phyloP scores from a whole-genome alignment of 192 early-diverging fungal genomes.

The Backusella circina region DNA sequence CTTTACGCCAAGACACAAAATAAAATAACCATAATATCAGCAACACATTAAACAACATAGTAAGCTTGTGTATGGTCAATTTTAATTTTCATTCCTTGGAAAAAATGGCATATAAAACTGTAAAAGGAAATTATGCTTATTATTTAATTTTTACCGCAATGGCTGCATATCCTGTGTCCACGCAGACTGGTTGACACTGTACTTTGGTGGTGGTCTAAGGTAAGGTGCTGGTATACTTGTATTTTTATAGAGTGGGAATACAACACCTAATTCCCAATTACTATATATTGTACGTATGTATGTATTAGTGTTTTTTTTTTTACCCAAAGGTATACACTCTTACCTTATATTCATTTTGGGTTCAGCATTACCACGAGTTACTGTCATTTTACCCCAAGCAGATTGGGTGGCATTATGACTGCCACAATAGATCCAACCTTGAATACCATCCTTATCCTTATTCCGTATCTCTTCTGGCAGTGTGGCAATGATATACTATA shows the following conservation, averaged over 20 bases:
- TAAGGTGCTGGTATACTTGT: constrained; percentile 24
- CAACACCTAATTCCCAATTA: constrained; percentile 41
- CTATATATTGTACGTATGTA: too few species aligned
- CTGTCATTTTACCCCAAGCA: constrained; percentile 28
- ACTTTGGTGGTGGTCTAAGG: constrained; percentile 21
- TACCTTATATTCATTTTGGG: constrained; percentile 35
- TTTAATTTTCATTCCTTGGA: too few species aligned
- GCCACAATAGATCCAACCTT: constrained; percentile 34
- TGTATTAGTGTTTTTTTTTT: not conserved
- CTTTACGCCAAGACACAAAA: too few species aligned
- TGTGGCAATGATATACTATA: constrained; percentile 34
- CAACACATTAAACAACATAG: too few species aligned
- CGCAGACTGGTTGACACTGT: constrained; percentile 15
- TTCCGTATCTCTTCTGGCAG: not conserved
- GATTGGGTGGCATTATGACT: constrained; percentile 31
- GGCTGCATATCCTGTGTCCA: constrained; percentile 24
- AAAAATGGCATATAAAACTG: too few species aligned
- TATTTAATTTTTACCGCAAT: not conserved
- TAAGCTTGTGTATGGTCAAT: too few species aligned
- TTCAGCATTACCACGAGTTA: constrained; percentile 4
- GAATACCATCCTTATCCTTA: not conserved
- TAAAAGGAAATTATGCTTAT: too few species aligned
- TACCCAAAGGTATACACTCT: not conserved
- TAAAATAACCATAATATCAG: too few species aligned
- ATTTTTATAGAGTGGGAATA: constrained; percentile 20